These are phyloP conservation scores for Ceratocystis alfenasii DNA, from an alignment of 2,329 filamentous ascomycete species.

Conservation along the genomic window DNA sequence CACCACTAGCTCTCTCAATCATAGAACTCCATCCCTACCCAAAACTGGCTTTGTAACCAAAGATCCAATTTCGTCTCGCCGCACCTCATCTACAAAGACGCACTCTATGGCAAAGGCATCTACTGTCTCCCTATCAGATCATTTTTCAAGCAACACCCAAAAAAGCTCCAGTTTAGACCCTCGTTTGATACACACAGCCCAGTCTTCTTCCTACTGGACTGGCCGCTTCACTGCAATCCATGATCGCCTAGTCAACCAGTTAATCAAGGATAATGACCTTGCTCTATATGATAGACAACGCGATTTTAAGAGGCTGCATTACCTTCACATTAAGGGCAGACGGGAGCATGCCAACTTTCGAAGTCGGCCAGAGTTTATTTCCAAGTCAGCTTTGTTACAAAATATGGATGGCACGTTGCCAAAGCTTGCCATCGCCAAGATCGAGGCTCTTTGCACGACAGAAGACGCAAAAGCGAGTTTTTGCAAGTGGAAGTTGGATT, in stretches of 20 bases:
- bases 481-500: conserved; percentile 15
- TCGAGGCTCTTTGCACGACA: conserved; percentile 20
- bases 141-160: background rate
- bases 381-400: conserved; percentile 14
- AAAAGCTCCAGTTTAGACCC: conserved; percentile 23
- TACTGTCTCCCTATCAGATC: background rate
- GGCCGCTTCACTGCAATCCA: conserved; percentile 48
- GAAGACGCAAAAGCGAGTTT: conserved; percentile 20
- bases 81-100: background rate
- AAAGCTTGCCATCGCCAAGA: conserved; percentile 18
- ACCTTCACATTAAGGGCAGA: conserved; percentile 13
- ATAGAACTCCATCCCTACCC: background rate
- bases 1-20: background rate
- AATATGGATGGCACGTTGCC: conserved; percentile 16
- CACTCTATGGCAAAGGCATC: background rate
- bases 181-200: conserved; percentile 32
- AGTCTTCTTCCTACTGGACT: conserved; percentile 46
- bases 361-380: conserved; percentile 19
- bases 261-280: conserved; percentile 20
- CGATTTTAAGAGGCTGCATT: conserved; percentile 17
- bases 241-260: conserved; percentile 32
- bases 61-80: background rate
- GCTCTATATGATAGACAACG: conserved; percentile 20
- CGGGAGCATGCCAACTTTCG: conserved; percentile 17
- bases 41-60: background rate